Conservation (phyloP, 495 filamentous ascomycete genomes). For the Chaetomium fimeti region DNA sequence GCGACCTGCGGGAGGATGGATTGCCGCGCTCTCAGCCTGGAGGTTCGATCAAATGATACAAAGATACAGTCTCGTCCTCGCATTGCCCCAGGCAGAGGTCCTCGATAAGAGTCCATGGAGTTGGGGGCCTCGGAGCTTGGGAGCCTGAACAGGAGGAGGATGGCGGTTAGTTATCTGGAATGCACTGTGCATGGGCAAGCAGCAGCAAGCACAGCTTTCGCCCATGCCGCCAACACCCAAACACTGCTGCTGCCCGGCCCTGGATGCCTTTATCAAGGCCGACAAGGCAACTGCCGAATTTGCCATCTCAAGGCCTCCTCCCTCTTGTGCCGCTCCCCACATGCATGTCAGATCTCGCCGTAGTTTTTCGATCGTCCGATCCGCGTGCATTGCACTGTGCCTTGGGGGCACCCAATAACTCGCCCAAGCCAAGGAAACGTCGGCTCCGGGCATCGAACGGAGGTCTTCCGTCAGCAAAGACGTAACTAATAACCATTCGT, state of each 20-base stretch:
- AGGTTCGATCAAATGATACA: too few species aligned
- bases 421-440: neutral
- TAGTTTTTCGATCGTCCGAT: neutral
- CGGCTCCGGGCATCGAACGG: neutral
- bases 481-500: neutral
- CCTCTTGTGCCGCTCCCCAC: neutral
- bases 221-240: neutral
- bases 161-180: too few species aligned
- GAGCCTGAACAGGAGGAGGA: too few species aligned
- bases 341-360: neutral
- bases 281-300: neutral
- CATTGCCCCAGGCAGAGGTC: too few species aligned
- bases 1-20: too few species aligned
- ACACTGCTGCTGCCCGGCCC: neutral
- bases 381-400: conserved; percentile 1
- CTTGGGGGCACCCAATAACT: neutral
- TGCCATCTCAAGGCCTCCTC: neutral
- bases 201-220: too few species aligned
- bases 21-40: too few species aligned
- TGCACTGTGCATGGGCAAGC: too few species aligned
- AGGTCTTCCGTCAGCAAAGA: neutral
- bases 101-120: too few species aligned
- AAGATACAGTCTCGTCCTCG: too few species aligned
- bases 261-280: neutral
- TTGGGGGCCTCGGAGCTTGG: too few species aligned